A percentile compares a stretch with the other conserved stretches of the same genome.
Conservation (phyloP, 2,329 filamentous ascomycete species). For the Ophiostoma ips region DNA sequence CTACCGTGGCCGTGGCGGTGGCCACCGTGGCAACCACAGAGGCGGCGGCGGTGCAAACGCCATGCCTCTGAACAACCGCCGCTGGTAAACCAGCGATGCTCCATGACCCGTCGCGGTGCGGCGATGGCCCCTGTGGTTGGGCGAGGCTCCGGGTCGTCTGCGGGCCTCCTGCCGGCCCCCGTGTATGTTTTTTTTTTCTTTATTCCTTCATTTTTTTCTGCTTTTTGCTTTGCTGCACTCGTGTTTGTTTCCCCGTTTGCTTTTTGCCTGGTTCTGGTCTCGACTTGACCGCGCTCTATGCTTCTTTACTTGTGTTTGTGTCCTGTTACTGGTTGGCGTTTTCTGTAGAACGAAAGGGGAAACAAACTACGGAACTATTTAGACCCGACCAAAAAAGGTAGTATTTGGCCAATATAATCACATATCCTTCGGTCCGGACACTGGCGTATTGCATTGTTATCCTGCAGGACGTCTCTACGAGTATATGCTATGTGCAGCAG, state of each 20-base stretch:
- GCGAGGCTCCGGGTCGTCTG: too few species aligned
- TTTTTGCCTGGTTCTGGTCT: not conserved
- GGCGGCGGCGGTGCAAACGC: conserved; percentile 30
- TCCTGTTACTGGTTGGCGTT: conserved; percentile 4
- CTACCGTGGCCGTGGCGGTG: conserved; percentile 47
- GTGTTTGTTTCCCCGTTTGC: not conserved
- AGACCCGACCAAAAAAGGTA: conserved; percentile 4
- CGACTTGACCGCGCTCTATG: not conserved
- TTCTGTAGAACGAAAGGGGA: conserved; percentile 7
- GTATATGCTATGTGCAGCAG: too few species aligned
- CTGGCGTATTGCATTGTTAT: too few species aligned
- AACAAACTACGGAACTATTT: conserved; percentile 5
- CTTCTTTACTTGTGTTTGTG: not conserved
- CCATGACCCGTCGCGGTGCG: too few species aligned
- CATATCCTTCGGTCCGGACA: too few species aligned
- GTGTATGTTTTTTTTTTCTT: not conserved
- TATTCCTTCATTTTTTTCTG: too few species aligned
- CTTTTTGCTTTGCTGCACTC: not conserved
- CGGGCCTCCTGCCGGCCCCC: too few species aligned
- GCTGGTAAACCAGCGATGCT: conserved; percentile 28
- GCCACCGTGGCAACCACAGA: conserved; percentile 33
- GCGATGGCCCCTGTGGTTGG: too few species aligned
- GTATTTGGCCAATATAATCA: conserved; percentile 3
- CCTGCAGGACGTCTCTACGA: too few species aligned
- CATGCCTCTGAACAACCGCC: conserved; percentile 34